These are phyloP conservation scores for Pneumocystis murina DNA, from an alignment of 1,139 yeast genomes.

Conservation along the genomic window DNA sequence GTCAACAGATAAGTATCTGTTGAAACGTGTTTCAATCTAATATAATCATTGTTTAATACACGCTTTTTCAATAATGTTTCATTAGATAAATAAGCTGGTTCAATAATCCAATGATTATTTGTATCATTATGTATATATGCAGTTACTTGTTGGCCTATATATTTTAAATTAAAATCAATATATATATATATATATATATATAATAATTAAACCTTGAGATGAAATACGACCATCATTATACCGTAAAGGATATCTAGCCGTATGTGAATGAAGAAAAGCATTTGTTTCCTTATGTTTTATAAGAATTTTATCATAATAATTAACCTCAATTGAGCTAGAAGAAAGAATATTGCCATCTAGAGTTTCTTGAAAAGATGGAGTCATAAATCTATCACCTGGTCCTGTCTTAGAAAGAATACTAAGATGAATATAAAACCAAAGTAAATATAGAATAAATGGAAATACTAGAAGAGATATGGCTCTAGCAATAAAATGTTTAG, in stretches of 20 bases:
- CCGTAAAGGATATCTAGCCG: conserved; percentile 61
- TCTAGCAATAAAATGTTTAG: conserved; percentile 65
- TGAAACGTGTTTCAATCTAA: conserved; percentile 68
- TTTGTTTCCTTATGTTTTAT: conserved; percentile 63
- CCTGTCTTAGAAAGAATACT: conserved; percentile 70
- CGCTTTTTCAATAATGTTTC: conserved; percentile 31
- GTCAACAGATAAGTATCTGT: conserved; percentile 70
- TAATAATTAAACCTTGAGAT: conserved; percentile 43
- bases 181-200: neutral
- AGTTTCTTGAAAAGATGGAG: conserved; percentile 83
- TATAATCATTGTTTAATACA: conserved; percentile 45
- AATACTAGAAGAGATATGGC: conserved; percentile 55
- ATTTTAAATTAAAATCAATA: neutral
- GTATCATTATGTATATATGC: conserved; percentile 44
- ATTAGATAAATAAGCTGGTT: conserved; percentile 42
- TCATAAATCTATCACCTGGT: conserved; percentile 91
- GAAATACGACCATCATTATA: conserved; percentile 95
- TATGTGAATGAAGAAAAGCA: conserved; percentile 70
- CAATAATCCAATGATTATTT: conserved; percentile 75
- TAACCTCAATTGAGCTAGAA: conserved; percentile 50
- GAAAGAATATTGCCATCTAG: conserved; percentile 71
- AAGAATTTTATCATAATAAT: conserved; percentile 63
- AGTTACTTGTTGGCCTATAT: conserved; percentile 60
- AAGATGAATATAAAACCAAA: conserved; percentile 91
- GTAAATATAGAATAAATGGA: conserved; percentile 70